Conservation (phyloP, 2,329 filamentous ascomycete species). For the Botrytis pseudocinerea region DNA sequence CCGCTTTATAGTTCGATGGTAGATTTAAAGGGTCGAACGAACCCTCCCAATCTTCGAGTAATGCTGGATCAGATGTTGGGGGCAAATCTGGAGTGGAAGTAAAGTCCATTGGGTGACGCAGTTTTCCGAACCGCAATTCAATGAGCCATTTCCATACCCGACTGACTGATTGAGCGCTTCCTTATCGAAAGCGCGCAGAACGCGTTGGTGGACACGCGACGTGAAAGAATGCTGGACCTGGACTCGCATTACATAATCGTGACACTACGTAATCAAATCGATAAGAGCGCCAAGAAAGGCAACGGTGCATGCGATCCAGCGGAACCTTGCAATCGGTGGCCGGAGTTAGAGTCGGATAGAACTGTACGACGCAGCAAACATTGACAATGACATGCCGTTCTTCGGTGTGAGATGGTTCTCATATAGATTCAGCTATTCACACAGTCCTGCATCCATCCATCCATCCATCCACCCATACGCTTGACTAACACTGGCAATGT, state of each 20-base stretch:
- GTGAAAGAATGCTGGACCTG: neutral
- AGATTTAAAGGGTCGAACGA: slow-evolving; percentile 20
- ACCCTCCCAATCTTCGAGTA: slow-evolving; percentile 34
- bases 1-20: slow-evolving; percentile 42
- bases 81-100: slow-evolving; percentile 32
- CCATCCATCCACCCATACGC: too few relatives aligned
- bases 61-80: slow-evolving; percentile 33
- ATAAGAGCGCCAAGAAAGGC: neutral
- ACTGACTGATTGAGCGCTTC: neutral
- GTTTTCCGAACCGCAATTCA: neutral
- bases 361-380: neutral
- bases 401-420: too few relatives aligned
- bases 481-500: too few relatives aligned
- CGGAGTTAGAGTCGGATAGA: too few relatives aligned
- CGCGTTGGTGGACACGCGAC: slow-evolving; percentile 10
- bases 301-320: neutral
- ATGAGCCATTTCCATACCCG: neutral
- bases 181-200: slow-evolving; percentile 14
- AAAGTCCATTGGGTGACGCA: slow-evolving; percentile 29
- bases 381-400: neutral
- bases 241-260: too few relatives aligned
- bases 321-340: neutral
- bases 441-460: too few relatives aligned
- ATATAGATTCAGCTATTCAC: too few relatives aligned
- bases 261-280: neutral